Base-by-base conservation (phyloP, 768 basidiomycete genomes). In the Podaxis sp. region DNA sequence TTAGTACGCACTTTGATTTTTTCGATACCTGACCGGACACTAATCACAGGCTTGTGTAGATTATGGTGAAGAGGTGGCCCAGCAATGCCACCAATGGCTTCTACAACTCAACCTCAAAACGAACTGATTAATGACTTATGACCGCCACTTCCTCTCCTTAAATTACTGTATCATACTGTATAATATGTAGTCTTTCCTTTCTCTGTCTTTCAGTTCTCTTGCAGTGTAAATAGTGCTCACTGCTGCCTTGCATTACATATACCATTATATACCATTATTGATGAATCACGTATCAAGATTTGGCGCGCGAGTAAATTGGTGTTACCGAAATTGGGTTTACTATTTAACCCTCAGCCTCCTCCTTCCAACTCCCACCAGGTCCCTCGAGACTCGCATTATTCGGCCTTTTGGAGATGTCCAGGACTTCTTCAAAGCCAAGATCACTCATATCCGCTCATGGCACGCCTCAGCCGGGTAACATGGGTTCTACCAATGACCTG, bases 1-100 rank as follows among this genome's bases (percentile, higher is more conserved):
- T 93, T 55, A 84, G 88, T 90, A 66, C 69, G 87, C 77, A 26
- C 40, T 17, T 15, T 4, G 40, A 44, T 36, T 53, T 58, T 30
- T 19, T 17, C n/a, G 22, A 6, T n/a, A n/a, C n/a, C 44, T 19
- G 44, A 19, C 44, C 42, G 30, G 38, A 40, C 26, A 44, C 8
- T 64, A n/a, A 33, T 33, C 59, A 53, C 49, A n/a, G 63, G 60
- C 56, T 53, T 61, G 51, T 22, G 26, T 55, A 87, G 86, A 82
- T 70, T 84, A 89, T 66, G 74, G 83, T 15, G 77, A 82, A 53
- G 66, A 76, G 24, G 64, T 88, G 2, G 86, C 83, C 36, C 65
- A 68, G 22, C 80, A 83, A 46, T 88, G 86, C 65, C 69, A 70
- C 33, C 49, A 70, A 22, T 86, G 84, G 84, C 72, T 84, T 12